Conservation (phyloP, 495 filamentous ascomycete genomes). For the Penicillium salamii region DNA sequence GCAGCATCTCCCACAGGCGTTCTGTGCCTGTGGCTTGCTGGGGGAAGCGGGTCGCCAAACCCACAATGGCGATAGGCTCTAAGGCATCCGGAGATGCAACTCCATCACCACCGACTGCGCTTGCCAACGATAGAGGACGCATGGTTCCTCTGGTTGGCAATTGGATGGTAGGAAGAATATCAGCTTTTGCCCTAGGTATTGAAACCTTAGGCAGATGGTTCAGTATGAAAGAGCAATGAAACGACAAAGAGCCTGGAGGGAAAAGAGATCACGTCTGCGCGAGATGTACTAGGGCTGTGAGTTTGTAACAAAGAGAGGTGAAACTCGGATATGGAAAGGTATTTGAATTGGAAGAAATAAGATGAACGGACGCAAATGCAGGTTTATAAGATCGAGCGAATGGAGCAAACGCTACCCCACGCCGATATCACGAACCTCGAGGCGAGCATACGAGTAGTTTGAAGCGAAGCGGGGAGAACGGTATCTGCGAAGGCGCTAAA, state of each 20-base stretch:
- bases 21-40: constrained; percentile 50
- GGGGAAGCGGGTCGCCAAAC: constrained; percentile 52
- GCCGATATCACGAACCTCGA: not conserved
- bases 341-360: too few species aligned
- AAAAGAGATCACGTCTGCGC: too few species aligned
- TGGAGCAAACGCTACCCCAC: not conserved
- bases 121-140: constrained; percentile 7
- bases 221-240: too few species aligned
- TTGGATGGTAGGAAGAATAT: too few species aligned
- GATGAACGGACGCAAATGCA: not conserved
- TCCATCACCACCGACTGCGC: not conserved
- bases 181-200: too few species aligned
- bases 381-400: not conserved
- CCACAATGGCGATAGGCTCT: constrained; percentile 56
- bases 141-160: not conserved
- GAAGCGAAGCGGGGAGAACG: not conserved
- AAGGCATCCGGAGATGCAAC: constrained; percentile 9
- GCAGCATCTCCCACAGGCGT: constrained; percentile 42
- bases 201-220: too few species aligned
- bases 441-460: not conserved
- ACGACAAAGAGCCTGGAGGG: too few species aligned
- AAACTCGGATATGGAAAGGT: too few species aligned
- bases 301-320: too few species aligned
- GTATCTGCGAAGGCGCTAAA: not conserved
- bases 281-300: too few species aligned